These are phyloP conservation scores for Anthracocystis setariae DNA, from an alignment of 1,284 basidiomycete genomes.

Conservation along the genomic window DNA sequence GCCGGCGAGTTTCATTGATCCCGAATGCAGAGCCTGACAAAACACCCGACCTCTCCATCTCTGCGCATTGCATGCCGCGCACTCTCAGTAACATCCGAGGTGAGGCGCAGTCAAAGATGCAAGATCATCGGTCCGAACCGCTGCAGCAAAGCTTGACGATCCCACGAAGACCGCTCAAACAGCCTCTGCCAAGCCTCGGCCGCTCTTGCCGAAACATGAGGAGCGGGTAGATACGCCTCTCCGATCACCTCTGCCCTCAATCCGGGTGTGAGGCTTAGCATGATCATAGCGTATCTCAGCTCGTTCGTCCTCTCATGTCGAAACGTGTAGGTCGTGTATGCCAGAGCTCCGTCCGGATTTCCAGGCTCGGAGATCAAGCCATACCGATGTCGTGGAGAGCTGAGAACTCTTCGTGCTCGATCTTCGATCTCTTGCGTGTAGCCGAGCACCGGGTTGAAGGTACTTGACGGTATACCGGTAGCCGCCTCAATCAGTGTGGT, in stretches of 20 bases:
- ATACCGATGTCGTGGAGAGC: too few relatives aligned
- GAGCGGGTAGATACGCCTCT: conserved; percentile 9
- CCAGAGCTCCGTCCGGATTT: background rate
- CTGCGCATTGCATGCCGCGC: too few relatives aligned
- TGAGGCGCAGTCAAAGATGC: too few relatives aligned
- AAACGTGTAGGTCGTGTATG: conserved; percentile 5
- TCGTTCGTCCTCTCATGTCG: background rate
- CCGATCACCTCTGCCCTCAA: conserved; percentile 2
- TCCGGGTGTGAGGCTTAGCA: conserved; percentile 2
- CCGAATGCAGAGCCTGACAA: too few relatives aligned
- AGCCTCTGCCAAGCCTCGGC: background rate
- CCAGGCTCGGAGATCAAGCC: background rate
- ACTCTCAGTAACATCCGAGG: too few relatives aligned
- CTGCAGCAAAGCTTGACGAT: background rate
- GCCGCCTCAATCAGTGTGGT: background rate
- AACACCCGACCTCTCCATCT: too few relatives aligned
- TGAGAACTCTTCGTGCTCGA: background rate
- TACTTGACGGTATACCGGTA: background rate
- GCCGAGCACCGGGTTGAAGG: background rate
- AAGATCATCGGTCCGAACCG: too few relatives aligned
- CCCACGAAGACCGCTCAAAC: background rate
- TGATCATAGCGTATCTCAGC: conserved; percentile 1
- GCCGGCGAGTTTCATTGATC: too few relatives aligned
- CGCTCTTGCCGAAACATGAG: background rate
- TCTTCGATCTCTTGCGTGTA: background rate